Conservation (phyloP, 1,284 basidiomycete species). For the Rhodotorula sp. region DNA sequence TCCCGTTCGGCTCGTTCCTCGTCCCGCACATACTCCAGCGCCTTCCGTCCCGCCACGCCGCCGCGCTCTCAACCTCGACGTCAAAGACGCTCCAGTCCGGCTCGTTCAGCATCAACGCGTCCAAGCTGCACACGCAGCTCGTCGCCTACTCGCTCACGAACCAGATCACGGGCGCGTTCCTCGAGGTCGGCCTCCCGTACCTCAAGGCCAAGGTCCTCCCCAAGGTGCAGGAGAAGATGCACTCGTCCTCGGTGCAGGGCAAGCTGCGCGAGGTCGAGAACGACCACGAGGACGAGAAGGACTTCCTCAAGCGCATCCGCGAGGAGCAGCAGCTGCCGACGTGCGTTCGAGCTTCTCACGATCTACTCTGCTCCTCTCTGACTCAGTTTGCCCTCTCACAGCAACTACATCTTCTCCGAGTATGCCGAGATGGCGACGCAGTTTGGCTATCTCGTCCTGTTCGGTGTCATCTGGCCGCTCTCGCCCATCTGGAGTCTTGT, state of each 20-base stretch:
- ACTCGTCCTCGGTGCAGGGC: background rate
- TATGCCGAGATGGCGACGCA: conserved; percentile 50
- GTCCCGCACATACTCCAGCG: conserved; percentile 63
- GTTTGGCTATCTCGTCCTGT: conserved; percentile 88
- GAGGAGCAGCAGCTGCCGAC: conserved; percentile 76
- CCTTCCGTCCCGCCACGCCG: conserved; percentile 51
- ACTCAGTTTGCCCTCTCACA: background rate
- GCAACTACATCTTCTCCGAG: conserved; percentile 58
- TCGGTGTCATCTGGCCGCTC: conserved; percentile 93
- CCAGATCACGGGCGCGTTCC: conserved; percentile 74
- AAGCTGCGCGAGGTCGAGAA: conserved; percentile 58
- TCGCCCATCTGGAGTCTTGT: conserved; percentile 64
- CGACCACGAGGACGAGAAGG: conserved; percentile 61
- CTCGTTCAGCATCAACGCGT: conserved; percentile 55
- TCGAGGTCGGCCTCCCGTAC: conserved; percentile 83
- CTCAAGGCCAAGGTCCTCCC: conserved; percentile 36
- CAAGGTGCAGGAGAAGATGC: conserved; percentile 36
- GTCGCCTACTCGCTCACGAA: conserved; percentile 94
- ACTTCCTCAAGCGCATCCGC: conserved; percentile 73
- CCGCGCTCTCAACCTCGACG: conserved; percentile 32
- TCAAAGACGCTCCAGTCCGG: conserved; percentile 18
- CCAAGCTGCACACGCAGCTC: conserved; percentile 82
- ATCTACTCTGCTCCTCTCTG: background rate
- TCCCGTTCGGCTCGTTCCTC: conserved; percentile 69
- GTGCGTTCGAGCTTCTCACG: conserved; percentile 54